Evolutionary conservation across 306 rosid genomes (phyloP).

Genomic region (Urtica urens): DNA sequence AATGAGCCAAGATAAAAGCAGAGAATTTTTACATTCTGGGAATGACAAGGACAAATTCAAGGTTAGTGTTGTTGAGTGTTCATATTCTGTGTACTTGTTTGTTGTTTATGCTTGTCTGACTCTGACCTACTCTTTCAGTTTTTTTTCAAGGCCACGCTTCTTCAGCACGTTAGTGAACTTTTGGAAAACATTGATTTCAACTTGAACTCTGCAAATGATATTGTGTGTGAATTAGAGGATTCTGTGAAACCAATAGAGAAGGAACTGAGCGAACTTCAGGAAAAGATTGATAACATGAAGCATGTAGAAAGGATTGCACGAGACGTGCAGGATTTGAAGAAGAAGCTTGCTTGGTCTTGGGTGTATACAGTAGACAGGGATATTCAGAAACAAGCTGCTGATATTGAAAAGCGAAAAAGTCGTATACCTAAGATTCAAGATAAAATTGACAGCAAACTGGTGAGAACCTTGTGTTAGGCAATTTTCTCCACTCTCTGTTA

Average conservation of each 20-base stretch:
- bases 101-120: slow-evolving; percentile 32
- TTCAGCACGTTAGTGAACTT: slow-evolving; percentile 85
- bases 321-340: slow-evolving; percentile 54
- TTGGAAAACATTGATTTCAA: slow-evolving; percentile 47
- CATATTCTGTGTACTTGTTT: slow-evolving; percentile 7
- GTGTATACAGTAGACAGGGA: slow-evolving; percentile 67
- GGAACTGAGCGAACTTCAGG: slow-evolving; percentile 64
- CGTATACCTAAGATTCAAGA: slow-evolving; percentile 73
- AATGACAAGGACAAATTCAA: slow-evolving; percentile 80
- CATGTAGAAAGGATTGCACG: slow-evolving; percentile 69
- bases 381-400: slow-evolving; percentile 34
- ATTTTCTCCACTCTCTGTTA: too few relatives aligned
- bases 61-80: slow-evolving; percentile 34
- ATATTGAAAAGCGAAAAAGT: slow-evolving; percentile 48
- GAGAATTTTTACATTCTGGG: slow-evolving; percentile 92
- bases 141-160: slow-evolving; percentile 91
- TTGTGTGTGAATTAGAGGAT: slow-evolving; percentile 55
- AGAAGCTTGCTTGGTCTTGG: slow-evolving; percentile 96
- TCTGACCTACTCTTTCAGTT: slow-evolving; percentile 55
- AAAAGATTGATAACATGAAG: slow-evolving; percentile 64
- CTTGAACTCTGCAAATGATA: slow-evolving; percentile 36
- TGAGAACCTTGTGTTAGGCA: slow-evolving; percentile 11
- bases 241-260: slow-evolving; percentile 68
- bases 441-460: slow-evolving; percentile 52
- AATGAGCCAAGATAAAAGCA: slow-evolving; percentile 91